Base-by-base conservation (phyloP, 2,329 filamentous ascomycete genomes). In the Bipolaris bicolor region DNA sequence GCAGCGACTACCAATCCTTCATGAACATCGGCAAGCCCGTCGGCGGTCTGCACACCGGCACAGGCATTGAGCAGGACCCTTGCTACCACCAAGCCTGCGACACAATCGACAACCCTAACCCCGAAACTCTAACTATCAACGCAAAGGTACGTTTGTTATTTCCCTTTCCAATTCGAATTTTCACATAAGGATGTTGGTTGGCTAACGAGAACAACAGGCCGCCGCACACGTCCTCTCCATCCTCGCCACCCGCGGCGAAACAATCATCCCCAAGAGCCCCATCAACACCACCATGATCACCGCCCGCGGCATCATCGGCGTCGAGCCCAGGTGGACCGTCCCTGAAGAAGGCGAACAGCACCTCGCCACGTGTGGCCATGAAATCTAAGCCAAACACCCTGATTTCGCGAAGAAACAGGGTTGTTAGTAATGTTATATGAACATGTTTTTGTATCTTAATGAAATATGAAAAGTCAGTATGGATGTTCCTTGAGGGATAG, bases 11-110 rank as follows among this genome's bases (percentile, higher is more conserved):
- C 59, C 72, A 75, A 44, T 69, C 68, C 0, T 78, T 79, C 63
- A 74, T 79, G 66, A 70, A 72, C 52, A 73, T 73, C 26, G 77
- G 76, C 7, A 77, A 78, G 50, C 72, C 77, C 1, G 71, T 76
- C 6, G 76, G 76, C 26, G 76, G 77, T 10, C 67, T 77, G 16
- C 76, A 77, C 49, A 79, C 77, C 0, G 78, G 77, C 26, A 77
- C 74, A 0, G 77, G 77, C 13, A 66, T 77, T 2, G 72, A 71
- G 26, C 74, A 76, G 48, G 76, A 79, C 50, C 68, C 71, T 2
- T 77, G 76, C 61, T 78, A 79, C 57, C 77, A 79, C 56, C 67
- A 73, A 34, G 68, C 68, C 5, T 76, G 76, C 47, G 77, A 79
- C 49, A 76, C 67, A 2, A 72, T 76, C 44, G 67, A 73, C 34